phyloP scores from a whole-genome alignment of 495 filamentous ascomycete species.

The Aspergillus indologenus region DNA sequence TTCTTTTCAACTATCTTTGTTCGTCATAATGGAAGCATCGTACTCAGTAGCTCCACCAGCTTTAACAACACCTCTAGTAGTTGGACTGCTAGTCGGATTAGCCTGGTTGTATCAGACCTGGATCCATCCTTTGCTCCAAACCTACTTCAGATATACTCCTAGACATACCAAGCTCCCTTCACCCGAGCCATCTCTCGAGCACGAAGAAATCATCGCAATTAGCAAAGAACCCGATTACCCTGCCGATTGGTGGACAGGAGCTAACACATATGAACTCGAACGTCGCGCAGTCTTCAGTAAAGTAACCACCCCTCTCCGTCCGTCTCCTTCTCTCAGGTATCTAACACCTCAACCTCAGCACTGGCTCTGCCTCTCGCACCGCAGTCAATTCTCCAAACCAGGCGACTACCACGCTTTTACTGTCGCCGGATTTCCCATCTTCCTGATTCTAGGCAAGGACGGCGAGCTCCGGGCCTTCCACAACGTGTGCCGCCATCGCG shows the following conservation, averaged over 20 bases:
- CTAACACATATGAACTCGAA: slow-evolving; percentile 49
- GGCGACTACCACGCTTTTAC: slow-evolving; percentile 51
- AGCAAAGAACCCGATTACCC: slow-evolving; percentile 42
- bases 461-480: slow-evolving; percentile 53
- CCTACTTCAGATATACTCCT: not conserved
- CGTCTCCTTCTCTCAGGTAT: not conserved
- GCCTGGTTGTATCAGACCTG: slow-evolving; percentile 13
- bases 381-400: slow-evolving; percentile 39
- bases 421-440: slow-evolving; percentile 48
- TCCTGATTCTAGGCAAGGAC: slow-evolving; percentile 48
- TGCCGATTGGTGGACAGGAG: slow-evolving; percentile 43
- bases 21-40: slow-evolving; percentile 3
- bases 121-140: not conserved
- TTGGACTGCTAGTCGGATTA: slow-evolving; percentile 13
- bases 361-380: slow-evolving; percentile 51
- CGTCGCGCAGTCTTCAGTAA: slow-evolving; percentile 52
- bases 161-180: not conserved
- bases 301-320: slow-evolving; percentile 18
- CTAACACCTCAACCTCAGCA: slow-evolving; percentile 18
- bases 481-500: slow-evolving; percentile 58
- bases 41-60: not conserved
- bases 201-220: slow-evolving; percentile 12
- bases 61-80: not conserved
- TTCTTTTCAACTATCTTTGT: not conserved
- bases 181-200: not conserved